A percentile compares a stretch with the other conserved stretches of the same genome.
These are phyloP conservation scores for Candida golubevii DNA, from an alignment of 805 yeast genomes.

Conservation along the genomic window DNA sequence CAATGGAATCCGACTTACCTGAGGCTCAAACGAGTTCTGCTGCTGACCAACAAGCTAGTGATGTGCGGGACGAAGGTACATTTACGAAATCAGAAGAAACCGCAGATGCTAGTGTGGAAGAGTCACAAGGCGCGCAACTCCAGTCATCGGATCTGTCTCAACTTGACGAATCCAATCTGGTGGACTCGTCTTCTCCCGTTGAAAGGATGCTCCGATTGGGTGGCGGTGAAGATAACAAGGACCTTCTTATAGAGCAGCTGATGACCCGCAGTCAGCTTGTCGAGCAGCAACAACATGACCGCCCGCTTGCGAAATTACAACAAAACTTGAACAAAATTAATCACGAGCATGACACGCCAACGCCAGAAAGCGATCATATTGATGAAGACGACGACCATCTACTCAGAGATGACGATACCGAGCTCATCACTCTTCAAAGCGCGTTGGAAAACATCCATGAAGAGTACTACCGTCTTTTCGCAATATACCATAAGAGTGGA, in stretches of 20 bases:
- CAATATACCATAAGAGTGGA: slow-evolving; percentile 5
- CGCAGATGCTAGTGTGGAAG: neutral
- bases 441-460: slow-evolving; percentile 63
- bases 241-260: slow-evolving; percentile 52
- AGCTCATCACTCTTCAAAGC: slow-evolving; percentile 56
- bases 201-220: slow-evolving; percentile 46
- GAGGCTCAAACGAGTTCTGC: neutral
- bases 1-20: slow-evolving; percentile 20
- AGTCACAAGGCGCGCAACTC: too few relatives aligned
- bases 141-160: neutral
- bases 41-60: neutral
- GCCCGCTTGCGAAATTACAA: slow-evolving; percentile 83
- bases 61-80: neutral
- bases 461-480: slow-evolving; percentile 47
- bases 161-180: neutral
- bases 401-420: slow-evolving; percentile 76
- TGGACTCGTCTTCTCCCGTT: slow-evolving; percentile 34
- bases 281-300: slow-evolving; percentile 74
- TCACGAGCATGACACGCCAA: slow-evolving; percentile 26
- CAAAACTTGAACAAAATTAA: slow-evolving; percentile 57
- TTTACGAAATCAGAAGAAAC: neutral
- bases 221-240: slow-evolving; percentile 47
- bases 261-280: slow-evolving; percentile 63
- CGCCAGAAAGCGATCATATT: slow-evolving; percentile 21
- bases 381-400: slow-evolving; percentile 45